Base-by-base conservation (phyloP, 352 stramenopile species). In the Pythium vanterpoolii region DNA sequence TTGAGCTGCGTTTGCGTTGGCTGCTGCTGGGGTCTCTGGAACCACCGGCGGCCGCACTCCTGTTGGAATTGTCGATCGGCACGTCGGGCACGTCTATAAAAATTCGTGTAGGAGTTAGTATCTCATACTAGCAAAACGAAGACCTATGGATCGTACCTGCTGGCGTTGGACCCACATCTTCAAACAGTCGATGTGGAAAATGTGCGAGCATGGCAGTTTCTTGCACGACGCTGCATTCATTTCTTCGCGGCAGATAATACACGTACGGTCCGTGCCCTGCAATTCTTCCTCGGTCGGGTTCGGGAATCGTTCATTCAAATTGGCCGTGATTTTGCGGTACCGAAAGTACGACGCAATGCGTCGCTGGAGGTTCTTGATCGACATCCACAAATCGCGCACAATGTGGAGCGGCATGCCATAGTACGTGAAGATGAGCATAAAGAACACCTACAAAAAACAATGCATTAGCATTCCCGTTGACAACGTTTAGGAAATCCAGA, bases 111-210 rank as follows among this genome's bases (percentile, higher is more conserved):
- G 26, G 4, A 51, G 19, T n/a, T n/a, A n/a, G n/a, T n/a, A n/a
- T n/a, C n/a, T n/a, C n/a, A n/a, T n/a, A n/a, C n/a, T n/a, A n/a
- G n/a, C n/a, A n/a, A n/a, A n/a, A n/a, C n/a, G n/a, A n/a, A n/a
- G n/a, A n/a, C n/a, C n/a, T n/a, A n/a, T n/a, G n/a, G n/a, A 18
- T 2, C 23, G 24, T 57, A 81, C 73, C 55, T 99, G 97, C 65
- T 99, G 97, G 55, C 98, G 96, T 62, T 99, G 94, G 16, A 99
- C 86, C 97, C 97, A 99, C 80, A 99, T 98, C 54, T 98, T 95
- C 11, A 99, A 76, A 70, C 97, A 99, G 66, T 97, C 85, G 31
- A 98, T 87, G 66, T 99, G 95, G 69, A 99, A 99, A 48, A 98
- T 96, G 69, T 99, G 97, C 33, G 88, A 89, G 71, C 97, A 99